Conservation (phyloP, 176 grass and related monocot genomes). For the Phoenix roebelenii region DNA sequence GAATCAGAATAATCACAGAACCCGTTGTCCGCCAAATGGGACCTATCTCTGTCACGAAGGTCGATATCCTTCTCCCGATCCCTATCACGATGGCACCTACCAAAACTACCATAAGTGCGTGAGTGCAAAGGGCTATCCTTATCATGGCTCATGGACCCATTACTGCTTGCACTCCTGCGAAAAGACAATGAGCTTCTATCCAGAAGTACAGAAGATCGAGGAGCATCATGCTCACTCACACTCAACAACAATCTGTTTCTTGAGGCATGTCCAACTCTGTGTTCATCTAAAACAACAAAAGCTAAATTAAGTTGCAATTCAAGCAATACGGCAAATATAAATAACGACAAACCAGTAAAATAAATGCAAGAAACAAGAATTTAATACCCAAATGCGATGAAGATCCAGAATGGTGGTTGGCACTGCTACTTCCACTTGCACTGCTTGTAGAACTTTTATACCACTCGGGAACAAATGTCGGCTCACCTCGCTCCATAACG, state of each 20-base stretch:
- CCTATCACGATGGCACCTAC: conserved; percentile 39
- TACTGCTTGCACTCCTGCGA: conserved; percentile 33
- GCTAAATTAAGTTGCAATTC: not conserved
- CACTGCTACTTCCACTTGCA: conserved; percentile 10
- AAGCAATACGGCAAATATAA: conserved; percentile 14
- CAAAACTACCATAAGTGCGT: conserved; percentile 50
- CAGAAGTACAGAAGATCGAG: not conserved
- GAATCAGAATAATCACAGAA: conserved; percentile 27
- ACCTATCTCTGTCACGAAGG: conserved; percentile 39
- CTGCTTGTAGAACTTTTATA: conserved; percentile 21
- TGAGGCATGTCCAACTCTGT: conserved; percentile 28
- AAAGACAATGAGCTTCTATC: conserved; percentile 31
- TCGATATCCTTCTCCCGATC: conserved; percentile 39
- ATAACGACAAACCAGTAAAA: conserved; percentile 4
- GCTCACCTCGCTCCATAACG: conserved; percentile 44
- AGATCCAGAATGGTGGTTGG: conserved; percentile 25
- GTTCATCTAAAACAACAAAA: conserved; percentile 28
- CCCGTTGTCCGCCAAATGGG: conserved; percentile 24
- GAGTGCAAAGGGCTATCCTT: conserved; percentile 34
- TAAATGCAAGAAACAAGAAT: conserved; percentile 17
- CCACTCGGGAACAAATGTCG: conserved; percentile 52
- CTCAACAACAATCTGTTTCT: conserved; percentile 28
- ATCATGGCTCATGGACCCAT: conserved; percentile 27
- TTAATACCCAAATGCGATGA: conserved; percentile 32
- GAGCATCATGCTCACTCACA: not conserved